A percentile compares a stretch with the other conserved stretches of the same genome.
These are phyloP conservation scores for Cutaneotrichosporon dermatis DNA, from an alignment of 1,284 basidiomycete genomes.

Conservation along the genomic window DNA sequence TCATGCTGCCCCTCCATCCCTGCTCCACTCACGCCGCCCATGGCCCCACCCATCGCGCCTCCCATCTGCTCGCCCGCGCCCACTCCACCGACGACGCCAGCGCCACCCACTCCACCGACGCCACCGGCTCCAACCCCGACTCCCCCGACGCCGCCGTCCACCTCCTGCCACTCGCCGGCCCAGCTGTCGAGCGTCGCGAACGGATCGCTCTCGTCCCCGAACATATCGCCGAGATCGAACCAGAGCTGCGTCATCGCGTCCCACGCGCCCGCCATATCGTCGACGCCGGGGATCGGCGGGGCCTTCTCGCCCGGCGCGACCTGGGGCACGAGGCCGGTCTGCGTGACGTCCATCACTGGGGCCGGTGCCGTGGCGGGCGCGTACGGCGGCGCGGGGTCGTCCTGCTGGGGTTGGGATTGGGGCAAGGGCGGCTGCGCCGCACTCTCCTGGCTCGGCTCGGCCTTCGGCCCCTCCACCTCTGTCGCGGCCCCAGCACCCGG, in stretches of 20 bases:
- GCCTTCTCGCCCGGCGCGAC: background rate
- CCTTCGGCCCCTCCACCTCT: no score
- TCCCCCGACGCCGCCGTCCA: background rate
- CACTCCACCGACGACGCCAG: background rate
- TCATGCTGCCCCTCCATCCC: no score
- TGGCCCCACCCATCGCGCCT: background rate
- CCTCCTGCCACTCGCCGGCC: background rate
- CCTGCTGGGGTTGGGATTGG: no score
- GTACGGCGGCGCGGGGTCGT: no score
- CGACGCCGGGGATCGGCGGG: background rate
- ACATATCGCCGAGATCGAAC: slow-evolving; percentile 27
- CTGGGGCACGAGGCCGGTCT: background rate
- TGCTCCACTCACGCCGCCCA: no score
- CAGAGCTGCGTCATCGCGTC: slow-evolving; percentile 35
- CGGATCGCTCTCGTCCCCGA: slow-evolving; percentile 8
- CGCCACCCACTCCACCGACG: background rate
- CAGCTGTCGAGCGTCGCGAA: slow-evolving; percentile 1
- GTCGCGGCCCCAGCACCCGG: no score
- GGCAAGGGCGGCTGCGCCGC: no score
- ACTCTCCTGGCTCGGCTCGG: no score
- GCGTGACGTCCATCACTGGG: background rate
- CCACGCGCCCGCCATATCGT: slow-evolving; percentile 23
- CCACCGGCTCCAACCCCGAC: background rate
- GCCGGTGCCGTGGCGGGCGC: background rate
- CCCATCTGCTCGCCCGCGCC: background rate